Evolutionary conservation across 225 moss, liverwort and hornwort genomes (phyloP).

Genomic region (Pleurozium schreberi): DNA sequence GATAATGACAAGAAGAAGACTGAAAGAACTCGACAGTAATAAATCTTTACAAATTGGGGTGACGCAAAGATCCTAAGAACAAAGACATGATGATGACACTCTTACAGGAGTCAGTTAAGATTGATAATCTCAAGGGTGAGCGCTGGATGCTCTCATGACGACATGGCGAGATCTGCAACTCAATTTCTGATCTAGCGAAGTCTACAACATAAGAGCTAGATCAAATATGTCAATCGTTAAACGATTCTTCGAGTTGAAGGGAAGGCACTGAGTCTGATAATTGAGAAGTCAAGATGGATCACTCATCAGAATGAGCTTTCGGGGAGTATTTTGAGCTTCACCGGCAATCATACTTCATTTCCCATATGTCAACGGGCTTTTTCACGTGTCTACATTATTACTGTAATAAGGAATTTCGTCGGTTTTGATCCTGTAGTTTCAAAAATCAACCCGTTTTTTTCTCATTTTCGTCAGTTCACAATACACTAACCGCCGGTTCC

Average conservation of each 20-base stretch:
- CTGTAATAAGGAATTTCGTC: not conserved
- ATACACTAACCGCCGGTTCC: not conserved
- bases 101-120: not conserved
- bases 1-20: not conserved
- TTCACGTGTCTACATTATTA: not conserved
- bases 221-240: not conserved
- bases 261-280: not conserved
- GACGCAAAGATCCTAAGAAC: not conserved
- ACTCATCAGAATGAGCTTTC: not conserved
- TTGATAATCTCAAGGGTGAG: no score
- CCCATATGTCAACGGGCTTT: no score
- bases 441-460: not conserved
- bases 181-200: not conserved
- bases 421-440: not conserved
- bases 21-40: no score
- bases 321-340: not conserved
- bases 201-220: not conserved
- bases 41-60: not conserved
- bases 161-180: not conserved
- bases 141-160: not conserved
- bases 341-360: not conserved
- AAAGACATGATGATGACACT: not conserved
- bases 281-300: not conserved
- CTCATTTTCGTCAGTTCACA: not conserved
- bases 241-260: not conserved